Evolutionary conservation across 176 grass and related monocot genomes (phyloP).

Genomic region (Zizania latifolia): DNA sequence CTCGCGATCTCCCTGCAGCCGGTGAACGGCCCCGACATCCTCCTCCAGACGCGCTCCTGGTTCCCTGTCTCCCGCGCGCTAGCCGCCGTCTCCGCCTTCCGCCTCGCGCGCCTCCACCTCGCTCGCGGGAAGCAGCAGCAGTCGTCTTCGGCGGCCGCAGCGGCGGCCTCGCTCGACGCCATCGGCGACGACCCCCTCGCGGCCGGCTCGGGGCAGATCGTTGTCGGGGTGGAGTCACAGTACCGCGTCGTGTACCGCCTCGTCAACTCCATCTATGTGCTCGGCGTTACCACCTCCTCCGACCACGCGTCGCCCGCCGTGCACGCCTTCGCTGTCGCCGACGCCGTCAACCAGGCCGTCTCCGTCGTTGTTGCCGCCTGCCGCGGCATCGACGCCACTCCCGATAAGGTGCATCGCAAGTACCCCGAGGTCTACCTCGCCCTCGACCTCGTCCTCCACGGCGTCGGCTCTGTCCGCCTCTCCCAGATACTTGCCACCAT

Average conservation of each 20-base stretch:
- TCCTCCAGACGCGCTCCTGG: slow-evolving; percentile 93
- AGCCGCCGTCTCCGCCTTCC: slow-evolving; percentile 90
- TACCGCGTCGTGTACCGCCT: slow-evolving; percentile 95
- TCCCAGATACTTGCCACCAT: slow-evolving; percentile 87
- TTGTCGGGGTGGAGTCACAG: slow-evolving; percentile 92
- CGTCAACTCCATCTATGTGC: slow-evolving; percentile 95
- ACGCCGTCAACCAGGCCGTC: slow-evolving; percentile 96
- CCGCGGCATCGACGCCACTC: slow-evolving; percentile 82
- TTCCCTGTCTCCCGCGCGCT: slow-evolving; percentile 95
- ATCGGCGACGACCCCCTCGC: slow-evolving; percentile 93
- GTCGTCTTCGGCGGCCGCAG: background rate
- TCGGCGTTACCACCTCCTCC: slow-evolving; percentile 80
- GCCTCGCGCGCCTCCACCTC: slow-evolving; percentile 71
- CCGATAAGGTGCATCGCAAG: slow-evolving; percentile 91
- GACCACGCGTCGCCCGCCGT: slow-evolving; percentile 67
- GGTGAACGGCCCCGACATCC: slow-evolving; percentile 82
- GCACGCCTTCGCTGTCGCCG: slow-evolving; percentile 81
- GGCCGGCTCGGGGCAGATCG: slow-evolving; percentile 74
- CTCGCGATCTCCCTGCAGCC: slow-evolving; percentile 94
- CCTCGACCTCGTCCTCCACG: slow-evolving; percentile 88
- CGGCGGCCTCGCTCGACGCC: slow-evolving; percentile 30
- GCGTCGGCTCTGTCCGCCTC: slow-evolving; percentile 79
- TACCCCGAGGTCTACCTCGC: slow-evolving; percentile 98
- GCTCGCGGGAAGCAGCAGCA: slow-evolving; percentile 38
- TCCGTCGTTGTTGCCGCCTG: slow-evolving; percentile 82